Base-by-base conservation (phyloP, 257 asterid species). In the Solanum commersonii region DNA sequence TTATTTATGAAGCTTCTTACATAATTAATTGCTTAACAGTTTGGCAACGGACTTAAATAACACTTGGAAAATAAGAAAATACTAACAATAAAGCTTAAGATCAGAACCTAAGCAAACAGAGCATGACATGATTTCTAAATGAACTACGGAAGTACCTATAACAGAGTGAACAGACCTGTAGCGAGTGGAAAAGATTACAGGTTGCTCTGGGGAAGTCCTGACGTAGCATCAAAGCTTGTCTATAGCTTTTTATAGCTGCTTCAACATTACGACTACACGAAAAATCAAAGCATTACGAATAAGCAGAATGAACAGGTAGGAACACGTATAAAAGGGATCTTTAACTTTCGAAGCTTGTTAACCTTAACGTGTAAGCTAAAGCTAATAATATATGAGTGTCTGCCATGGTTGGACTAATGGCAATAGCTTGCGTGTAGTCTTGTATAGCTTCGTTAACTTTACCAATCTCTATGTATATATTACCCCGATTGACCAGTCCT, bases 311-410 rank as follows among this genome's bases (percentile, higher is more conserved):
- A 22, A 79, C 46, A 63, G 65, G 65, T 56, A 56, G 65, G 65
- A 56, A 56, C n/a, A 37, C 12, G 29, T 18, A 63, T 63, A 10
- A 63, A 63, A 25, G 16, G 82, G 38, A 35, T 60, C 10, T 34
- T 12, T 34, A 74, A 76, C 9, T 56, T 68, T 44, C 72, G 52
- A 84, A 67, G 27, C 46, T 44, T 27, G 87, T 6, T 12, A 85
- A 22, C 16, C 68, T 67, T 46, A 94, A 95, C 92, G 92, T 96
- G 91, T 95, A 96, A 23, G 98, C 98, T 27, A 95, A 95, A 87
- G 99, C 99, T 93, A 97, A 92, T 92, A 94, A 95, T 71, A 95
- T 96, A 94, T 97, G 99, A 87, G 99, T 98, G 93, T 96, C 99
- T 20, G 98, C 96, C 98, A 95, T 95, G 88, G 95, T 42, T 27